Evolutionary conservation across 2,329 filamentous ascomycete species (phyloP), one percentile per base, ranked within the genome.

Genomic region (Coccinonectria pachysandricola): DNA sequence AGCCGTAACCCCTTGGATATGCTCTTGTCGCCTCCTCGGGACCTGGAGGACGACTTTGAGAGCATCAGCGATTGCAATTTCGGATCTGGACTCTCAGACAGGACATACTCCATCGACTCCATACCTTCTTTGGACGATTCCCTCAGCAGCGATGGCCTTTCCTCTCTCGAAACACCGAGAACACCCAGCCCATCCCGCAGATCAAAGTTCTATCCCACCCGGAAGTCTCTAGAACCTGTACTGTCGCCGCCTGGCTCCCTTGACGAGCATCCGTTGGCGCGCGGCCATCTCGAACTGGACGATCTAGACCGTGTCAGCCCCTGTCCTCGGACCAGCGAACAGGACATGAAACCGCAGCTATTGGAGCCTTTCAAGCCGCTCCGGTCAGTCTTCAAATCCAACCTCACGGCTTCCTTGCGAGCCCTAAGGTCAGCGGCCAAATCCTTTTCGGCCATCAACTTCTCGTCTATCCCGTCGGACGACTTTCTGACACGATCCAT

Each of bases 401-500:
- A 80, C 43, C 49, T 80, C 19, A 79, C 75, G 5, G 75, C 75
- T 6, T 80, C 75, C 7, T 56, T 80, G 23, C 66, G 72, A 12
- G 75, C 75, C 17, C 50, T 80, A 31, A 68, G 71, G 33, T 75
- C 70, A 18, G 75, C 75, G 2, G 75, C 75, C 25, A 69, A 65
- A 33, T 74, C 74, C 6, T 65, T 80, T 30, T 78, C 74, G 3
- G 62, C 51, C 36, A 64, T 79, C 36, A 76, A 74, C 36, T 64
- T 75, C 24, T 63, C 75, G 2, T 72, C 73, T 14, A 70, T 78
- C 20, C 72, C 74, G 7, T 67, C 75, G 3, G 74, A 79, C 43
- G 75, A 79, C 47, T 70, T 79, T 29, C 59, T 80, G 13, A 78
- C 75, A 7, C 63, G 75, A 35, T 79, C 75, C 17, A 74, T 80